Evolutionary conservation across 108 stramenopile genomes (phyloP).

Genomic region (Aurantiochytrium sp.): DNA sequence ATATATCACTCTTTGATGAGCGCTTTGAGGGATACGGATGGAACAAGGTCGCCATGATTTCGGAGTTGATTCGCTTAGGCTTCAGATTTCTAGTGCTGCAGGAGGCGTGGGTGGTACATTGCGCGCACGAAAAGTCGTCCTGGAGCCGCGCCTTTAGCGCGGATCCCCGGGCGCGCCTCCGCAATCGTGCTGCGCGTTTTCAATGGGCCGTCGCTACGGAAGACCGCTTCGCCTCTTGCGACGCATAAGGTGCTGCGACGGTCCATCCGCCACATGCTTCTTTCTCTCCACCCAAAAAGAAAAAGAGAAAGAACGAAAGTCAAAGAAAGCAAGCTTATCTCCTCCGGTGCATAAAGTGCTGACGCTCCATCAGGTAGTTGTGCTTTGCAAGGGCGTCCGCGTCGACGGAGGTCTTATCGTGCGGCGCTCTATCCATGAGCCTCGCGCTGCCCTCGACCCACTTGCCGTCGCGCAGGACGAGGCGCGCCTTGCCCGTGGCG

Average conservation of each 20-base stretch:
- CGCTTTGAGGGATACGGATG: background rate
- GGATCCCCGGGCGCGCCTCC: background rate
- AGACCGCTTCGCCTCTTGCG: no score
- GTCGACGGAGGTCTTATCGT: background rate
- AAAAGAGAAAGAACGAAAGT: no score
- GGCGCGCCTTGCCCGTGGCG: background rate
- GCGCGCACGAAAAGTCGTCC: background rate
- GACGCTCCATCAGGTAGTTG: constrained; percentile 10
- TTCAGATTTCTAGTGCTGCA: background rate
- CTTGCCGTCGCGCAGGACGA: background rate
- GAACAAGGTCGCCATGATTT: background rate
- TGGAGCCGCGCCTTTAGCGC: background rate
- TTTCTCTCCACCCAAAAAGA: no score
- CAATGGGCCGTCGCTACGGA: background rate
- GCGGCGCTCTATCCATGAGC: background rate
- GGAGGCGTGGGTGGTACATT: background rate
- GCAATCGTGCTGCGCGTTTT: background rate
- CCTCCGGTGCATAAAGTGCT: constrained; percentile 15
- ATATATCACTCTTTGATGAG: background rate
- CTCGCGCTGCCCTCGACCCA: background rate
- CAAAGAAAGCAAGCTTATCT: background rate
- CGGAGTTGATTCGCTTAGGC: background rate
- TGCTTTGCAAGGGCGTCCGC: background rate
- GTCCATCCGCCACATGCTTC: no score
- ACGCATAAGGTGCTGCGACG: no score